These are phyloP conservation scores for Adenanthera pavonina DNA, from an alignment of 306 rosid genomes.

Conservation along the genomic window DNA sequence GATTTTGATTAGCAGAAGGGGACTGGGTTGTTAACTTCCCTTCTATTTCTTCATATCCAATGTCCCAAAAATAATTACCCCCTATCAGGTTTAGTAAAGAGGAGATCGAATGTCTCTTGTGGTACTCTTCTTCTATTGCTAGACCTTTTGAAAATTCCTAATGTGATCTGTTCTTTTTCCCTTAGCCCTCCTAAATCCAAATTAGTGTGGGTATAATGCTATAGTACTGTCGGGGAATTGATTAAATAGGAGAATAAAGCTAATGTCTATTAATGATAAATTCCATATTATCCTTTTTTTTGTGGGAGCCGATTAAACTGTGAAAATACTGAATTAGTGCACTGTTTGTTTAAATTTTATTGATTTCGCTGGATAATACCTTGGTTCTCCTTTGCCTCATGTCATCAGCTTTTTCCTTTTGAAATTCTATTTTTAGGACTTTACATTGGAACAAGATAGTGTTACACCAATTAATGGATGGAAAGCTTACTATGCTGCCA, in stretches of 20 bases:
- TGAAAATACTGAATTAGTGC: background rate
- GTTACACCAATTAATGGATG: slow-evolving; percentile 87
- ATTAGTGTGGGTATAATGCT: background rate
- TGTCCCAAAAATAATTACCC: background rate
- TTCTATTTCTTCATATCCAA: background rate
- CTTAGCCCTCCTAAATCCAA: background rate
- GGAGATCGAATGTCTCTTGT: slow-evolving; percentile 5
- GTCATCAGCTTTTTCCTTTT: slow-evolving; percentile 11
- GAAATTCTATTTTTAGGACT: slow-evolving; percentile 63
- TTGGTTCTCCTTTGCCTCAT: background rate
- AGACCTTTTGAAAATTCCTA: background rate
- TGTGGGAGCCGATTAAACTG: background rate
- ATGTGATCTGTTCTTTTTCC: background rate
- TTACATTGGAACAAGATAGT: slow-evolving; percentile 86
- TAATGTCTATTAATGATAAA: background rate
- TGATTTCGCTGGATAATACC: background rate
- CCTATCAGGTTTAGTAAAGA: slow-evolving; percentile 23
- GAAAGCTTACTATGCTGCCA: slow-evolving; percentile 99
- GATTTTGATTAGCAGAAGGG: slow-evolving; percentile 9
- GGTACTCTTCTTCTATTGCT: background rate
- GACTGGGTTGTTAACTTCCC: slow-evolving; percentile 14
- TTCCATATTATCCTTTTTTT: background rate
- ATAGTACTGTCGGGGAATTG: background rate
- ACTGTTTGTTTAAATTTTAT: background rate
- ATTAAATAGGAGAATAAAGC: background rate